These are phyloP conservation scores for Paramarasmius palmivorus DNA, from an alignment of 1,284 basidiomycete genomes.

Conservation along the genomic window DNA sequence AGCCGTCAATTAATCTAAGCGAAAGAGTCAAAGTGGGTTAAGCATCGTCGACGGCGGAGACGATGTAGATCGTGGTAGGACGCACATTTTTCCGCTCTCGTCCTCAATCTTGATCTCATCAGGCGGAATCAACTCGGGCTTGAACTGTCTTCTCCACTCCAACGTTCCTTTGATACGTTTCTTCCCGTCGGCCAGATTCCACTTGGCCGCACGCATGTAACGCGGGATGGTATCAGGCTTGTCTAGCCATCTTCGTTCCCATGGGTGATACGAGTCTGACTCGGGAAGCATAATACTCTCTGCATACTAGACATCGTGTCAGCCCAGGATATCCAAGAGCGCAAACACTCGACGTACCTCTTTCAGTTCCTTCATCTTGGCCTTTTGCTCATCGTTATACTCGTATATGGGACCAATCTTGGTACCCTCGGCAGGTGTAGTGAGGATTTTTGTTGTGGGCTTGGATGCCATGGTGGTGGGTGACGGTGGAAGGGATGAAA, in stretches of 20 bases:
- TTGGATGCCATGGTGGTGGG: background rate
- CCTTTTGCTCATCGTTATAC: slow-evolving; percentile 65
- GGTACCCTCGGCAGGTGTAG: slow-evolving; percentile 32
- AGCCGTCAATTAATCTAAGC: slow-evolving; percentile 74
- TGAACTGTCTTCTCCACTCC: slow-evolving; percentile 80
- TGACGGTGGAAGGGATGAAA: background rate
- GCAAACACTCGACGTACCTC: slow-evolving; percentile 43
- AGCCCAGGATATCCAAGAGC: background rate
- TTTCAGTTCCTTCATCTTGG: slow-evolving; percentile 58
- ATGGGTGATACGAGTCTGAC: slow-evolving; percentile 68
- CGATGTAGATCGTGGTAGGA: too few species aligned
- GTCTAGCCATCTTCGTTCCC: slow-evolving; percentile 77
- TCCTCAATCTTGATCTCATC: slow-evolving; percentile 78
- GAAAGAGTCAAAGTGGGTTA: background rate
- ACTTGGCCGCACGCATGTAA: slow-evolving; percentile 84
- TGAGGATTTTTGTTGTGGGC: slow-evolving; percentile 25
- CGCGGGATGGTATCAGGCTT: slow-evolving; percentile 75
- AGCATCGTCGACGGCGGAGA: background rate
- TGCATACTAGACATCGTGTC: slow-evolving; percentile 55
- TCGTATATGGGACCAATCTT: slow-evolving; percentile 54
- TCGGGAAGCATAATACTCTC: slow-evolving; percentile 59
- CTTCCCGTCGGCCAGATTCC: slow-evolving; percentile 77
- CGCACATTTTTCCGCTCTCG: slow-evolving; percentile 85
- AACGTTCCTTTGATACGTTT: slow-evolving; percentile 75
- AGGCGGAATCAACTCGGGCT: slow-evolving; percentile 80